Evolutionary conservation across 2,329 filamentous ascomycete species (phyloP).

Genomic region (Microcyclosporella mali): DNA sequence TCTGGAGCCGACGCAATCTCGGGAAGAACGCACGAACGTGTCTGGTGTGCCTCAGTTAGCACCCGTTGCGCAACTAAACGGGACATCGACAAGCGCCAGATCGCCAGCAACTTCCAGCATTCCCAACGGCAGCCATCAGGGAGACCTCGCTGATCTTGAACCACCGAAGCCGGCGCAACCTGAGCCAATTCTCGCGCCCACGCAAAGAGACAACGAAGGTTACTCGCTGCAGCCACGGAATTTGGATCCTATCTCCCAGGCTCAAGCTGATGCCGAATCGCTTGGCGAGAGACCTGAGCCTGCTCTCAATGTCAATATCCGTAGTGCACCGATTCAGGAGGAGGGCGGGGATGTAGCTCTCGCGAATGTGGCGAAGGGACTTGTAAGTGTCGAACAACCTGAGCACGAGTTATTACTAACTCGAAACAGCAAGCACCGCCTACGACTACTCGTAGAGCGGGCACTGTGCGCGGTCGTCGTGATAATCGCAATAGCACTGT

Average conservation of each 20-base stretch:
- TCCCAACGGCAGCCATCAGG: constrained; percentile 30
- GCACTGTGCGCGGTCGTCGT: constrained; percentile 78
- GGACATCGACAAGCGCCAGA: constrained; percentile 9
- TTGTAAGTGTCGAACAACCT: constrained; percentile 41
- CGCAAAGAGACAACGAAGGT: constrained; percentile 63
- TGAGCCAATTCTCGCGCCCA: constrained; percentile 7
- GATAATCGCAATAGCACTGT: constrained; percentile 91
- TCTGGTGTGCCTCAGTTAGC: constrained; percentile 12
- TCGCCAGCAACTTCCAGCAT: constrained; percentile 13
- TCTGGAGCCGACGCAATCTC: constrained; percentile 19
- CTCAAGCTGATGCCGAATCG: constrained; percentile 58
- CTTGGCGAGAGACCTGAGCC: constrained; percentile 52
- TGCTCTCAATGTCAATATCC: constrained; percentile 72
- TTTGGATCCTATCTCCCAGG: constrained; percentile 57
- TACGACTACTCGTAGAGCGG: constrained; percentile 42
- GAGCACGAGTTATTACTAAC: background rate
- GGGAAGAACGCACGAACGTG: constrained; percentile 8
- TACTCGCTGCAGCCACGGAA: constrained; percentile 65
- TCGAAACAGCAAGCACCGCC: constrained; percentile 50
- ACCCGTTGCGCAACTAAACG: constrained; percentile 20
- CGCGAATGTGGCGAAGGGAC: constrained; percentile 66
- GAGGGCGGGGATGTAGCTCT: constrained; percentile 65
- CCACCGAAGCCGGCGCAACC: constrained; percentile 25
- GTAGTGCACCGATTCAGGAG: constrained; percentile 69
- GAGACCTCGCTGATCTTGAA: constrained; percentile 30